Conservation (phyloP, 2,329 filamentous ascomycete species). For the Fusarium cyanostomum region DNA sequence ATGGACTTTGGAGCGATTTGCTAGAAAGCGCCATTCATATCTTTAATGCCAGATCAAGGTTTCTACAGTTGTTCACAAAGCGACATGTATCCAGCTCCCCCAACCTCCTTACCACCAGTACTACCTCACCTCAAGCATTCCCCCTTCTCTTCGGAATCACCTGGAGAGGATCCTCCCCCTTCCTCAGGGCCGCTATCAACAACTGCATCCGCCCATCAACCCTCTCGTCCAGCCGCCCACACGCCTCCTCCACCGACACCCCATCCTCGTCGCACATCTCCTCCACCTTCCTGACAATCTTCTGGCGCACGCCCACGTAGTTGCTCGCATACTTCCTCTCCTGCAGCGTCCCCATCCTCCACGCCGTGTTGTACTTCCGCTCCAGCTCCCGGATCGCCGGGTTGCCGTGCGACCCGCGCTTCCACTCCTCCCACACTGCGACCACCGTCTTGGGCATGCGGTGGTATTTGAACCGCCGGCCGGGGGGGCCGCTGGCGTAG, state of each 20-base stretch:
- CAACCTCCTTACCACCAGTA: background rate
- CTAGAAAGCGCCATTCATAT: too few species aligned
- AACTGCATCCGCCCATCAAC: constrained; percentile 40
- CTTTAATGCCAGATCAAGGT: too few species aligned
- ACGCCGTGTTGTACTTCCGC: constrained; percentile 25
- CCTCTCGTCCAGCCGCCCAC: constrained; percentile 26
- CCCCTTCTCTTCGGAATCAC: constrained; percentile 17
- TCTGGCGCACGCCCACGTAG: constrained; percentile 38
- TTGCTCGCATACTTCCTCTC: constrained; percentile 43
- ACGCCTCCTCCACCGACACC: constrained; percentile 6
- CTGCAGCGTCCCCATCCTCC: constrained; percentile 28
- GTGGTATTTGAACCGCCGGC: constrained; percentile 33
- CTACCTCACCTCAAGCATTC: background rate
- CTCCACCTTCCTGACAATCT: constrained; percentile 33
- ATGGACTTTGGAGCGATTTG: too few species aligned
- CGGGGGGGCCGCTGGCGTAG: constrained; percentile 25
- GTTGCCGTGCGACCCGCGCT: constrained; percentile 34
- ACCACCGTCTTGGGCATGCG: constrained; percentile 39
- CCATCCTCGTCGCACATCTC: constrained; percentile 20
- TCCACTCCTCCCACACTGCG: constrained; percentile 40
- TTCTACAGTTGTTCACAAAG: too few species aligned
- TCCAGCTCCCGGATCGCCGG: constrained; percentile 37
- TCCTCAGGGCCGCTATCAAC: constrained; percentile 32
- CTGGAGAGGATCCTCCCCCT: constrained; percentile 34
- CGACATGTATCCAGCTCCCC: too few species aligned